These are phyloP conservation scores for Entomophthora muscae DNA, from an alignment of 371 early-diverging fungal species.

Conservation along the genomic window DNA sequence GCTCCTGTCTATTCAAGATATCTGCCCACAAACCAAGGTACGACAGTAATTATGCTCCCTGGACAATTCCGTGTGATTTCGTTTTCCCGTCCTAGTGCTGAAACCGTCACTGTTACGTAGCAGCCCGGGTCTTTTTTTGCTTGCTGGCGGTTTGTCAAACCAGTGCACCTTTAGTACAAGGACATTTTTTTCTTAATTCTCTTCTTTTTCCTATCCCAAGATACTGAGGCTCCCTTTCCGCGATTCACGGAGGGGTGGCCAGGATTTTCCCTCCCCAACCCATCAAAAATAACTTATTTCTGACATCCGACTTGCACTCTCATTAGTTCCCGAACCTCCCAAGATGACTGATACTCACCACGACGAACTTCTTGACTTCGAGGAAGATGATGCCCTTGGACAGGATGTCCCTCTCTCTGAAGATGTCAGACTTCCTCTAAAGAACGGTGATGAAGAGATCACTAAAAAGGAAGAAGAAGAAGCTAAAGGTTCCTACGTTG, in stretches of 20 bases:
- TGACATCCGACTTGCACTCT: neutral
- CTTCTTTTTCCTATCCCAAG: neutral
- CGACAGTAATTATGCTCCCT: too few species aligned
- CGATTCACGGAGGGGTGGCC: neutral
- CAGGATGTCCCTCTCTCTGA: constrained; percentile 8
- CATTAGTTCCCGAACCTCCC: neutral
- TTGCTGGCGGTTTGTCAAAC: neutral
- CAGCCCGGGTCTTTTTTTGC: neutral
- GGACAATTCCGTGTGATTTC: too few species aligned
- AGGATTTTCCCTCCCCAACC: neutral
- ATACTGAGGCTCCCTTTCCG: neutral
- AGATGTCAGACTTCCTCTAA: constrained; percentile 19
- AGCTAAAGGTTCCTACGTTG: constrained; percentile 93
- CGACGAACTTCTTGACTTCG: constrained; percentile 92
- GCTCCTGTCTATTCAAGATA: too few species aligned
- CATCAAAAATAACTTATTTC: neutral
- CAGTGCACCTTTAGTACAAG: too few species aligned
- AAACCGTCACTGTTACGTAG: neutral
- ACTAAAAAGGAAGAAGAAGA: constrained; percentile 47
- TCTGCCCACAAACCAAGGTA: too few species aligned
- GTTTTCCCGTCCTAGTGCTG: neutral
- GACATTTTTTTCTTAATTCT: neutral
- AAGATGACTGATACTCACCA: constrained; percentile 41
- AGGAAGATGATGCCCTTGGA: constrained; percentile 44
- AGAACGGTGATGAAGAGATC: constrained; percentile 23